These are phyloP conservation scores for Capsicum pubescens DNA, from an alignment of 257 asterid genomes.

Conservation along the genomic window DNA sequence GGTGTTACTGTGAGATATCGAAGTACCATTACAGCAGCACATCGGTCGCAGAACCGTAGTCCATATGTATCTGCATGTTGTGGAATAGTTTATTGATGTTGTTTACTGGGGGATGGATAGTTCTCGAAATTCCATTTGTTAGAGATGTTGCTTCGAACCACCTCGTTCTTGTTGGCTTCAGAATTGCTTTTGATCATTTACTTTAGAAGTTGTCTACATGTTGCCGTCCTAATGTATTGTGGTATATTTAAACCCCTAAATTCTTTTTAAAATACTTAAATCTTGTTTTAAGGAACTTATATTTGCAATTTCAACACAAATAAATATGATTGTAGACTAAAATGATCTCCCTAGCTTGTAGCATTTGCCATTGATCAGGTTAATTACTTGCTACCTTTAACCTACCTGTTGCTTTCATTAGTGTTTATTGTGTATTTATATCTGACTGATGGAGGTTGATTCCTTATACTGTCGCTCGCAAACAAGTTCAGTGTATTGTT, in stretches of 20 bases:
- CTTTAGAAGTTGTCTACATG: neutral
- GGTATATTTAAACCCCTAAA: neutral
- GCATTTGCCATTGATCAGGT: too few species aligned
- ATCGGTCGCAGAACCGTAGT: too few species aligned
- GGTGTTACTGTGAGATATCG: neutral
- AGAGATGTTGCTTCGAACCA: neutral
- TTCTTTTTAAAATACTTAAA: neutral
- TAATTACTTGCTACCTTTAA: too few species aligned
- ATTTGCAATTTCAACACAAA: conserved; percentile 7
- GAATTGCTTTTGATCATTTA: neutral
- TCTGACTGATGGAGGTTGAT: neutral
- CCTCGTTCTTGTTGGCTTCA: neutral
- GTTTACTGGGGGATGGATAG: neutral
- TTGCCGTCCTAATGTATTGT: neutral
- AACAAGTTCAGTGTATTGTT: neutral
- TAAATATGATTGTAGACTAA: neutral
- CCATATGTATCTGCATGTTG: neutral
- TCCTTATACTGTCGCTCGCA: neutral
- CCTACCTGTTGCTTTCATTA: too few species aligned
- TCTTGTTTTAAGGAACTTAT: neutral
- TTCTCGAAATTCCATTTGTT: neutral
- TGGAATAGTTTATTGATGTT: neutral
- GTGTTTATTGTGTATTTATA: neutral
- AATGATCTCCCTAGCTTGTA: too few species aligned
- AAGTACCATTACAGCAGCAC: neutral